These are phyloP conservation scores for Benincasa hispida DNA, from an alignment of 306 rosid genomes.

Conservation along the genomic window DNA sequence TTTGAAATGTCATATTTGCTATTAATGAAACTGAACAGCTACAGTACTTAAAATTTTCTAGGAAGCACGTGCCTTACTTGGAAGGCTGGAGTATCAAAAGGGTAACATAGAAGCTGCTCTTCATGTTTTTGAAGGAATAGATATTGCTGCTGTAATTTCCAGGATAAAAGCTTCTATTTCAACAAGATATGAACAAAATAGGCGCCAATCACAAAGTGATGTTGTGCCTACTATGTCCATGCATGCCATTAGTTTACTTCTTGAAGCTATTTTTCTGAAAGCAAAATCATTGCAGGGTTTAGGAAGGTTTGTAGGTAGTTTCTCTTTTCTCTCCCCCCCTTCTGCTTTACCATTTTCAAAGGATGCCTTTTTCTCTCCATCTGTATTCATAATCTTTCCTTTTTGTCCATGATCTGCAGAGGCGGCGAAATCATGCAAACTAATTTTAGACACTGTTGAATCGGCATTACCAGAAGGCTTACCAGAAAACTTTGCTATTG, in stretches of 20 bases:
- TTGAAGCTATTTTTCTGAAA: conserved; percentile 84
- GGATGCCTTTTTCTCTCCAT: not conserved
- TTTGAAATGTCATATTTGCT: not conserved
- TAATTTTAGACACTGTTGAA: conserved; percentile 67
- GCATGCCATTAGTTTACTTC: conserved; percentile 80
- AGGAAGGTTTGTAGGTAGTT: conserved; percentile 73
- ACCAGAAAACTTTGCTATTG: conserved; percentile 46
- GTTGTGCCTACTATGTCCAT: conserved; percentile 56
- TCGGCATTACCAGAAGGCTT: conserved; percentile 80
- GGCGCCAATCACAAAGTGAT: conserved; percentile 45
- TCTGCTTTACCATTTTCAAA: not conserved
- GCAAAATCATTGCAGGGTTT: conserved; percentile 66
- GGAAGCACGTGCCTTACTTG: conserved; percentile 96
- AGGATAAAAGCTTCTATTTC: conserved; percentile 58
- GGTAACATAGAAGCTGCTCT: conserved; percentile 85
- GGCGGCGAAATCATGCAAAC: conserved; percentile 77
- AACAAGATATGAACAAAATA: conserved; percentile 40
- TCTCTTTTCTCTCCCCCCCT: not conserved
- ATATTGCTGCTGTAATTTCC: conserved; percentile 58
- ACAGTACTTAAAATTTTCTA: conserved; percentile 14
- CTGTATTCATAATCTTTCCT: too few species aligned
- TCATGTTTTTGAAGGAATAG: conserved; percentile 92
- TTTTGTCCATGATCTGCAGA: conserved; percentile 30
- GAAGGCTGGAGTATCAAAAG: conserved; percentile 87
- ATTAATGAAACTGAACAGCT: conserved; percentile 12